Evolutionary conservation across 306 rosid species (phyloP), one percentile per base, ranked within the genome.

Genomic region (Chamaecrista fasciculata): DNA sequence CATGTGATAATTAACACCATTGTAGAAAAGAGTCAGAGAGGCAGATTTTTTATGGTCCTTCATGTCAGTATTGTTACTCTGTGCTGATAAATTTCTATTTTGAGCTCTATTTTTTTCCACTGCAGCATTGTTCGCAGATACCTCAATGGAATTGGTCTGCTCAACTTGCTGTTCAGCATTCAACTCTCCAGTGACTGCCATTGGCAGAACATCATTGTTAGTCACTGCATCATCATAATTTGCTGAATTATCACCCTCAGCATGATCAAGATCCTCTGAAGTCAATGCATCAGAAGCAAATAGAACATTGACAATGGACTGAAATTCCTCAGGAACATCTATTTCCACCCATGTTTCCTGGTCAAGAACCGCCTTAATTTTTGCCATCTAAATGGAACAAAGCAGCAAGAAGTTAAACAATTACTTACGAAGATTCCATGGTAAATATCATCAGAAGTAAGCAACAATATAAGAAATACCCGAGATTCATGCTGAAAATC

Each of bases 341-440:
- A 91, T 88, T 86, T 95, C 99, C 81, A 91, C 96, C 99, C 99
- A 95, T 0, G 99, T 95, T 80, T 95, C 99, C 75, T 91, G 97
- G 82, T 95, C 97, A 76, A 95, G 99, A 70, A 95, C 92, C 12
- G 97, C 99, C 85, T 78, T 95, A 31, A 95, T 87, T 82, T 95
- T 95, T 77, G 97, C 57, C 99, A 91, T 81, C 99, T 95, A 67
- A 37, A 63, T 23, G 66, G 80, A 76, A 73, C 50, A 63, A 76
- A 73, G 68, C 2, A 63, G 26, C 57, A 63, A 70, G 81, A 74
- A 84, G 62, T 63, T 68, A 29, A 24, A 66, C 34, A 51, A 57
- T 28, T 16, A 60, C 67, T 63, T 40, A 58, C 29, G 25, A 43
- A 18, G 12, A 61, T 48, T 70, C 52, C 56, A 66, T 65, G 33